Evolutionary conservation across 257 asterid genomes (phyloP).

Genomic region (Ocimum tenuiflorum): DNA sequence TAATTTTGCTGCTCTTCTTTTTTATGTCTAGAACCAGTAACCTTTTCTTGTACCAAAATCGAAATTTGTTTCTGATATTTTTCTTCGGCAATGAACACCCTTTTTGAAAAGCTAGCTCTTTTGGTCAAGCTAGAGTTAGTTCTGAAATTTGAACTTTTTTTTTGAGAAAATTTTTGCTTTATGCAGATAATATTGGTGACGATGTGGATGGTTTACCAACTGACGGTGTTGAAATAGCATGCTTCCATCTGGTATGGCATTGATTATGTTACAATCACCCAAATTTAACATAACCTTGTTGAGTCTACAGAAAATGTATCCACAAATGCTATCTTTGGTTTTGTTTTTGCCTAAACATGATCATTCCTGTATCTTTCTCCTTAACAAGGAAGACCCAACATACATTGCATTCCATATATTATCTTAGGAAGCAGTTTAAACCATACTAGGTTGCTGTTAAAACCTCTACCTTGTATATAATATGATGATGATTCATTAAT

Average conservation of each 20-base stretch:
- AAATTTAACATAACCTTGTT: constrained; percentile 10
- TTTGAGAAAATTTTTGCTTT: constrained; percentile 12
- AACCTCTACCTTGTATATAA: too few species aligned
- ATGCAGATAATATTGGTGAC: constrained; percentile 82
- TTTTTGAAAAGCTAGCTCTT: not conserved
- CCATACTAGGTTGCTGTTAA: too few species aligned
- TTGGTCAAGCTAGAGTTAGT: not conserved
- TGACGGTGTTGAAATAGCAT: constrained; percentile 90
- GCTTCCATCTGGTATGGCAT: constrained; percentile 76
- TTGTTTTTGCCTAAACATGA: not conserved
- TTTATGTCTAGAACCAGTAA: not conserved
- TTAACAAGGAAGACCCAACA: constrained; percentile 14
- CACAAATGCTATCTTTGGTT: not conserved
- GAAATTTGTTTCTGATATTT: not conserved
- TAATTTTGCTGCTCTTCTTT: not conserved
- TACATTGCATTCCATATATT: too few species aligned
- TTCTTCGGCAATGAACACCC: not conserved
- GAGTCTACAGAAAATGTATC: constrained; percentile 2
- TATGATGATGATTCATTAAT: too few species aligned
- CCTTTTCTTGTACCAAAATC: not conserved
- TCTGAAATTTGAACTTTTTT: not conserved
- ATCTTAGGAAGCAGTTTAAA: too few species aligned
- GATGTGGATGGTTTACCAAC: constrained; percentile 83
- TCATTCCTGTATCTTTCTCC: not conserved
- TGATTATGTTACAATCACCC: not conserved